Evolutionary conservation across 495 filamentous ascomycete genomes (phyloP), one percentile per base, ranked within the genome.

Genomic region (Sordaria brevicollis): DNA sequence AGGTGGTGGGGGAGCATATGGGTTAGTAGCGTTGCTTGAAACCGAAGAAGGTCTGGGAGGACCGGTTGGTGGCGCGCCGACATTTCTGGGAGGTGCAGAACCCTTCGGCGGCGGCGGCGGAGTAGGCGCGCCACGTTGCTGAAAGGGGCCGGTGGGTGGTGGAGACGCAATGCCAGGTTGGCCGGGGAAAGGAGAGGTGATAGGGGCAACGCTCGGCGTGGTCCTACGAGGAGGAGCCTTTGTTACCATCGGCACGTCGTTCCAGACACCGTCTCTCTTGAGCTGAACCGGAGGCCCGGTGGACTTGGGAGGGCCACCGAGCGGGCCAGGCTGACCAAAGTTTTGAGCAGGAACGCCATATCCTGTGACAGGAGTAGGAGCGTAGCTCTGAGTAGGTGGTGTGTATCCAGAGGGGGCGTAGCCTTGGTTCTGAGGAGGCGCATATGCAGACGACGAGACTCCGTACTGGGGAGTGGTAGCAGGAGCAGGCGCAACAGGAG

Each of bases 231-330:
- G 82, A 33, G 90, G 87, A 43, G 90, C 83, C 77, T 94, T 96
- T 35, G 88, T 85, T 34, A 97, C 92, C 73, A 96, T 88, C 1
- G 95, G 95, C 69, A 94, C 89, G 80, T 99, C 95, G 73, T 99
- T 99, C 95, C 95, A 99, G 67, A 90, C 90, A 37, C 88, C 87
- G 70, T 91, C 89, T 70, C 87, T 88, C 70, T 86, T 86, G 71
- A 86, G 85, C 70, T 88, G 91, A 19, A 91, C 85, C 67, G 93
- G 93, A 13, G 92, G 90, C 31, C 91, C 91, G 36, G 87, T 75
- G 71, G 77, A 76, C 67, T 83, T 79, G 0, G 81, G 81, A 33
- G 84, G 83, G 25, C 62, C 41, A 9, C 69, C 73, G 29, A 57
- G 73, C 29, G 69, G 25, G n/a, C 43, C 65, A 19, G 73, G 35